Conservation (phyloP, 345 rosid genomes). For the Hevea brasiliensis region DNA sequence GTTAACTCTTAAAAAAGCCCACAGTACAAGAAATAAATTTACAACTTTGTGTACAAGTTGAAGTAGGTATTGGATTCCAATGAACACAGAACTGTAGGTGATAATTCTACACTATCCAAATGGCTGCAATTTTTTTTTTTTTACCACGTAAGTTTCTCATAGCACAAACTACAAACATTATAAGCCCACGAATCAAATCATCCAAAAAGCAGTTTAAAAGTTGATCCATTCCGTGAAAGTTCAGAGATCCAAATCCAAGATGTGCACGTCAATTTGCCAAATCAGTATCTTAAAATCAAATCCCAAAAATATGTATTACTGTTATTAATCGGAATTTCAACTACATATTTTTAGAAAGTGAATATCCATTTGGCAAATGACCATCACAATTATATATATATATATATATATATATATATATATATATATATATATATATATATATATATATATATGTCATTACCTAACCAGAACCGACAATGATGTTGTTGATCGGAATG, state of each 20-base stretch:
- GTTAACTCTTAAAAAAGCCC: not conserved
- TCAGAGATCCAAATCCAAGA: not conserved
- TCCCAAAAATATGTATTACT: not conserved
- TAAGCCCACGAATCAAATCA: not conserved
- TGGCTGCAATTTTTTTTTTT: not conserved
- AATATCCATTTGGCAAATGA: not conserved
- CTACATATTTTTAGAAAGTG: not conserved
- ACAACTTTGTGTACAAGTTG: not conserved
- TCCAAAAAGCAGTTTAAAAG: no score
- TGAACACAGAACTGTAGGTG: not conserved
- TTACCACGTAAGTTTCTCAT: not conserved
- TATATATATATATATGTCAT: no score
- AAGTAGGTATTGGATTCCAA: not conserved
- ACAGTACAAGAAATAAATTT: not conserved
- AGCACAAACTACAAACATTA: not conserved
- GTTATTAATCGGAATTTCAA: not conserved
- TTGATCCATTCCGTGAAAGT: no score
- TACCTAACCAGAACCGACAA: constrained; percentile 67
- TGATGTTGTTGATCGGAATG: constrained; percentile 89
- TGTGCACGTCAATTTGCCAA: not conserved
- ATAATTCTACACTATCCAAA: no score
- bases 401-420: no score
- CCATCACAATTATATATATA: not conserved
- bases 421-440: no score
- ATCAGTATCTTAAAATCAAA: not conserved